phyloP scores from a whole-genome alignment of 2,329 filamentous ascomycete species.

The Colletotrichum cereale region DNA sequence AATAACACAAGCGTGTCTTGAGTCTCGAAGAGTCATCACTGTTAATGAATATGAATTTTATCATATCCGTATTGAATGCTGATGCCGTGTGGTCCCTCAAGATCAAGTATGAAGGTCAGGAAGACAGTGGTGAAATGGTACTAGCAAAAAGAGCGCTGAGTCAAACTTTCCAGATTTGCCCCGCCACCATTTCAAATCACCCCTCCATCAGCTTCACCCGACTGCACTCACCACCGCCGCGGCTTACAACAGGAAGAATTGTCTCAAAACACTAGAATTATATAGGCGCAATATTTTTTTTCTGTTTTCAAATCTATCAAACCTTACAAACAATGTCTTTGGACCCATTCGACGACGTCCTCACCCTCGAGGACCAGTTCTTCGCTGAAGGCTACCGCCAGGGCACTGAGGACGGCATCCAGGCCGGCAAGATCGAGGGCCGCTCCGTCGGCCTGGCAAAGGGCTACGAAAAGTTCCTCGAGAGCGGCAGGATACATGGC shows the following conservation, averaged over 20 bases:
- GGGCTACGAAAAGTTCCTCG: conserved; percentile 91
- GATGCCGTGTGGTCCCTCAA: background rate
- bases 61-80: background rate
- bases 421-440: conserved; percentile 87
- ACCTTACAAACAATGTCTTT: conserved; percentile 45
- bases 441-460: conserved; percentile 91
- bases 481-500: conserved; percentile 83
- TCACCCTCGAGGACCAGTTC: conserved; percentile 75
- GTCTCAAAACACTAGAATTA: background rate
- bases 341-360: conserved; percentile 69
- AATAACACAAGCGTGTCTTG: background rate
- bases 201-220: conserved; percentile 23
- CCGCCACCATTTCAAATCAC: conserved; percentile 31
- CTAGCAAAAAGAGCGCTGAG: conserved; percentile 30
- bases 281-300: no score
- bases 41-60: background rate
- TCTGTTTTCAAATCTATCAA: background rate
- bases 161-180: conserved; percentile 36
- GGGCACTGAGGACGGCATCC: conserved; percentile 80
- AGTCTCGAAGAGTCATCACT: background rate
- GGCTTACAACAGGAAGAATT: background rate
- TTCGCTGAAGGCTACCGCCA: conserved; percentile 85
- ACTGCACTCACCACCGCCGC: background rate
- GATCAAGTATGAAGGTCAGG: background rate
- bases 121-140: conserved; percentile 27